A percentile compares a stretch with the other conserved stretches of the same genome.
phyloP scores from a whole-genome alignment of 106 monocot species.

The Phalaenopsis equestris region DNA sequence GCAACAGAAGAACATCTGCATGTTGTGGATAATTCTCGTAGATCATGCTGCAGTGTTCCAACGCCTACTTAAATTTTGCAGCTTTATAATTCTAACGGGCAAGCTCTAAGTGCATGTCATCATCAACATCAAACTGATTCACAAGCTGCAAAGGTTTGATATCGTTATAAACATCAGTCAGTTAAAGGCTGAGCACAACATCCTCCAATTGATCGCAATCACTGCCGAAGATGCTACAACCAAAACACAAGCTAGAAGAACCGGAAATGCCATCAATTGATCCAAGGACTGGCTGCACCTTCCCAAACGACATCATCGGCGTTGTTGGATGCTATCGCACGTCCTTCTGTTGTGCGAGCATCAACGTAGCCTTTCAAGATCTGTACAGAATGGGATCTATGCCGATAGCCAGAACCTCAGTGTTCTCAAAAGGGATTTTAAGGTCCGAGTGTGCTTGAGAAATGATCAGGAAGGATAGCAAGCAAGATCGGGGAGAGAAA shows the following conservation, averaged over 20 bases:
- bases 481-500: no score
- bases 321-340: slow-evolving; percentile 17
- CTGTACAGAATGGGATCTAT: neutral
- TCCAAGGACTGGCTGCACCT: slow-evolving; percentile 25
- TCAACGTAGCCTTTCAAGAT: neutral
- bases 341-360: slow-evolving; percentile 56
- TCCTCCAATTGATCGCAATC: slow-evolving; percentile 22
- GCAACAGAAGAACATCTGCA: slow-evolving; percentile 78
- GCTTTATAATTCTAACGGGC: slow-evolving; percentile 83
- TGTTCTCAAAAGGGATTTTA: no score
- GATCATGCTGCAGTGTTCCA: slow-evolving; percentile 60
- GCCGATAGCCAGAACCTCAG: neutral
- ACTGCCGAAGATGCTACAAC: slow-evolving; percentile 4
- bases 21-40: slow-evolving; percentile 70
- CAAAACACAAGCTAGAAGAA: slow-evolving; percentile 19
- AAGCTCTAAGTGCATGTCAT: slow-evolving; percentile 47
- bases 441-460: no score
- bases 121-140: slow-evolving; percentile 42
- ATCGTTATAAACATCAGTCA: slow-evolving; percentile 23
- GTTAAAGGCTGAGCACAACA: slow-evolving; percentile 9
- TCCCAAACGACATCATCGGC: slow-evolving; percentile 16
- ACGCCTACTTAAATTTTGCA: slow-evolving; percentile 68
- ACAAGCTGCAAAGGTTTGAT: slow-evolving; percentile 28
- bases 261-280: slow-evolving; percentile 8
- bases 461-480: no score